Conservation (phyloP, 164 flowering plant species). For the Kalanchoe fedtschenkoi region DNA sequence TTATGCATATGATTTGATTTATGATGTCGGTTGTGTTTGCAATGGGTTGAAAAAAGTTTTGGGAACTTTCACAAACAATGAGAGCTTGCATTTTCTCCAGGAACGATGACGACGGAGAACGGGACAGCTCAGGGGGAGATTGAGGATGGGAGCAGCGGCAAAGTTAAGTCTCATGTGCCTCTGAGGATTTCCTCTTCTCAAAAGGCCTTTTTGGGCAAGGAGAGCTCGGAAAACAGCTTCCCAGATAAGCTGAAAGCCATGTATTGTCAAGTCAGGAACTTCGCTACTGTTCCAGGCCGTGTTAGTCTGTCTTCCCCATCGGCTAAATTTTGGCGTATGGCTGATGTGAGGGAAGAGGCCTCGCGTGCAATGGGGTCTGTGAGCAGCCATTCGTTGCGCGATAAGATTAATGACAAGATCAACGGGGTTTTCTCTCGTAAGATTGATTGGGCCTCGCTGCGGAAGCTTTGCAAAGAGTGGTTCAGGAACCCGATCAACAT, state of each 20-base stretch:
- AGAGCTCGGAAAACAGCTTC: background rate
- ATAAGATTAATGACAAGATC: slow-evolving; percentile 2
- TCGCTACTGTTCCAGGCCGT: background rate
- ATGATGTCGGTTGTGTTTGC: too few relatives aligned
- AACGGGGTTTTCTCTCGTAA: slow-evolving; percentile 6
- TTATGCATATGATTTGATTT: too few relatives aligned
- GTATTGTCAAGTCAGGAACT: background rate
- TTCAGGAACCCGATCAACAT: slow-evolving; percentile 10
- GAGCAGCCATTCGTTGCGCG: slow-evolving; percentile 4
- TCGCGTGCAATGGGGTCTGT: slow-evolving; percentile 14
- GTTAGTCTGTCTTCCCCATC: slow-evolving; percentile 12
- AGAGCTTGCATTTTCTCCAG: background rate
- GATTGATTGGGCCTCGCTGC: slow-evolving; percentile 7
- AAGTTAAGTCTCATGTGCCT: slow-evolving; percentile 3
- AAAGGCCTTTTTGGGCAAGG: background rate
- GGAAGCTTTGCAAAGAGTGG: slow-evolving; percentile 10
- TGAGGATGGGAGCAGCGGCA: background rate
- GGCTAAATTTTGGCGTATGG: slow-evolving; percentile 8
- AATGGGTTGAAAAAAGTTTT: too few relatives aligned
- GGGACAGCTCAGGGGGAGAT: background rate
- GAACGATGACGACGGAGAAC: background rate
- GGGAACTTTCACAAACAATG: background rate
- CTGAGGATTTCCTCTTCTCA: background rate
- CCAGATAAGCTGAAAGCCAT: background rate
- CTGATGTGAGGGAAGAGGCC: slow-evolving; percentile 14